phyloP scores from a whole-genome alignment of 2,329 filamentous ascomycete species.

The Aspergillaceae sp. region DNA sequence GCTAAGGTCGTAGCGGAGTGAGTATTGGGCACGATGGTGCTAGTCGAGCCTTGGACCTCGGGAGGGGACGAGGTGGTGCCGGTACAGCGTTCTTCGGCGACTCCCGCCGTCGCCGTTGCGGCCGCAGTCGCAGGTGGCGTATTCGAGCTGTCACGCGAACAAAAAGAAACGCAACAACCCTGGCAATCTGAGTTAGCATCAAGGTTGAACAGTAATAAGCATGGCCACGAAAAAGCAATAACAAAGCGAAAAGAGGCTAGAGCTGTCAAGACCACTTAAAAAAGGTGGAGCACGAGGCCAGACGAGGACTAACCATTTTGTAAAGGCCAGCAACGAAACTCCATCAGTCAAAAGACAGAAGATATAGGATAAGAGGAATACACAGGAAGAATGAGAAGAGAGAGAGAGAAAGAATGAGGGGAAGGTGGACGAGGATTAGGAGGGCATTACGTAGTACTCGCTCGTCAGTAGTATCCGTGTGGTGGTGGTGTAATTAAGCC shows the following conservation, averaged over 20 bases:
- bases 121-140: constrained; percentile 14
- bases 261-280: not conserved
- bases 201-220: not conserved
- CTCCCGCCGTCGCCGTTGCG: constrained; percentile 1
- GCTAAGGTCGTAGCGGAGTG: too few species aligned
- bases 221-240: not conserved
- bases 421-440: not conserved
- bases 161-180: constrained; percentile 34
- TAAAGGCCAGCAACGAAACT: constrained; percentile 13
- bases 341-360: constrained; percentile 17
- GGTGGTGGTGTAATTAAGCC: not conserved
- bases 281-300: not conserved
- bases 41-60: not conserved
- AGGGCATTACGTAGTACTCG: not conserved
- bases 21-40: constrained; percentile 8
- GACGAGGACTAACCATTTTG: constrained; percentile 28
- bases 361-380: constrained; percentile 3
- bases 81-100: constrained; percentile 15
- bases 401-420: constrained; percentile 1
- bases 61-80: constrained; percentile 10
- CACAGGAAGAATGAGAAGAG: constrained; percentile 1
- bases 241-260: not conserved
- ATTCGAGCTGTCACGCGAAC: constrained; percentile 24
- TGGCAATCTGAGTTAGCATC: constrained; percentile 7
- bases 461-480: not conserved